Conservation (phyloP, 176 grass and related monocot species). For the Cenchrus fungigraminus region DNA sequence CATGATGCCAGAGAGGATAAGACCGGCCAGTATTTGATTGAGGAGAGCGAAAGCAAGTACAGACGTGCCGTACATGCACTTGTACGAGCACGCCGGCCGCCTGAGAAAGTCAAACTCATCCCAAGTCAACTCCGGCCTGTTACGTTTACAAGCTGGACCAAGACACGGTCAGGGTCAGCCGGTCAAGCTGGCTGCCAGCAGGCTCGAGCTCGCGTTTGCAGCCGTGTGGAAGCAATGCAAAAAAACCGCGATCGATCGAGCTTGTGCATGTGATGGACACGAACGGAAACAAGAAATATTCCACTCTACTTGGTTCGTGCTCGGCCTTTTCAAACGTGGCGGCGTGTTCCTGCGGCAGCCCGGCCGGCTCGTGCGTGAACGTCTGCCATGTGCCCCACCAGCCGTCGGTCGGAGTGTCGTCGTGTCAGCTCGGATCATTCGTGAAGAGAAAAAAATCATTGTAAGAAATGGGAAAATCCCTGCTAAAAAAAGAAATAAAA, state of each 20-base stretch:
- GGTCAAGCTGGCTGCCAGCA: not conserved
- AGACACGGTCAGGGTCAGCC: not conserved
- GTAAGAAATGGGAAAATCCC: no score
- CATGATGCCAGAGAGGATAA: not conserved
- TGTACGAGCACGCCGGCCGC: not conserved
- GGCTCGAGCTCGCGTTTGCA: no score
- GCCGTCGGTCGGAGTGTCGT: not conserved
- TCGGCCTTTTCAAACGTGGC: not conserved
- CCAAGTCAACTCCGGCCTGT: not conserved
- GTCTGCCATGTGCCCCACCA: not conserved
- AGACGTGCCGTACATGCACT: slow-evolving; percentile 35
- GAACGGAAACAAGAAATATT: not conserved
- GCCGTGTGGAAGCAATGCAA: not conserved
- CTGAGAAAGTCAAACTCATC: slow-evolving; percentile 16
- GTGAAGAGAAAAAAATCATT: no score
- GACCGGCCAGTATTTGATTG: not conserved
- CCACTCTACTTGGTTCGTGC: not conserved
- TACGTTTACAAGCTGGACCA: not conserved
- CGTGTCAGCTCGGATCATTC: no score
- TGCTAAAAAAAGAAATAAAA: no score
- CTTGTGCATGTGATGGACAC: not conserved
- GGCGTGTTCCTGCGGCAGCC: not conserved
- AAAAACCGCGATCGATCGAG: no score
- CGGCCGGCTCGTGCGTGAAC: not conserved
- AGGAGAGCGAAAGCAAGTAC: not conserved